Conservation (phyloP, 2,329 filamentous ascomycete genomes). For the Claviceps cyperi region DNA sequence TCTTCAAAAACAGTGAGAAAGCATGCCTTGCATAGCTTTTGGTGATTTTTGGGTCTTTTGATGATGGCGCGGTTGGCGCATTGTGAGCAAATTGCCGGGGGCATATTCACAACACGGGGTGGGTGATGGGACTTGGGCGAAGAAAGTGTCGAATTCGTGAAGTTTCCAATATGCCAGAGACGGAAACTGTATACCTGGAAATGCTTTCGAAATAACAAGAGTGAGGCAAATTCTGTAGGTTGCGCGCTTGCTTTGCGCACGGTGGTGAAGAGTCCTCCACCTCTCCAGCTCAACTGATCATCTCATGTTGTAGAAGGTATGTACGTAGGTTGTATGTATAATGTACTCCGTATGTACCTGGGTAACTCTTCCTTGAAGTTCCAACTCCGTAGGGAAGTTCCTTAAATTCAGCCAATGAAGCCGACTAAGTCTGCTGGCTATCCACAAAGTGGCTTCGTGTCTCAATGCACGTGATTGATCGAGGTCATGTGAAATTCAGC, state of each 20-base stretch:
- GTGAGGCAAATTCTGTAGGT: too few species aligned
- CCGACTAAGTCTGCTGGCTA: background rate
- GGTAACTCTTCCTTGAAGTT: background rate
- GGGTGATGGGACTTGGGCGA: background rate
- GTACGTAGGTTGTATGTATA: too few species aligned
- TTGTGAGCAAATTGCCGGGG: conserved; percentile 58
- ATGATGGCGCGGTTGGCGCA: conserved; percentile 76
- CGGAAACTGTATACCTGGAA: too few species aligned
- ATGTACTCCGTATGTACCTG: too few species aligned
- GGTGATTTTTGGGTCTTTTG: conserved; percentile 84
- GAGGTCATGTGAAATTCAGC: background rate
- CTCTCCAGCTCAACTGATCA: background rate
- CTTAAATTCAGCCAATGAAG: background rate
- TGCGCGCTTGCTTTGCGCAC: background rate
- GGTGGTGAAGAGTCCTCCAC: background rate
- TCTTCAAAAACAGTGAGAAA: conserved; percentile 81
- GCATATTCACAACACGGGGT: conserved; percentile 37
- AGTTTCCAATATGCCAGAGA: too few species aligned
- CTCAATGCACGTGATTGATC: conserved; percentile 3
- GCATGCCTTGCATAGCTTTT: conserved; percentile 82
- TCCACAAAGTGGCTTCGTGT: too few species aligned
- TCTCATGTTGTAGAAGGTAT: background rate
- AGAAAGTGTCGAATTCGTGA: background rate
- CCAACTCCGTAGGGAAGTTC: background rate
- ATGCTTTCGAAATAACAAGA: background rate